Evolutionary conservation across 2,329 filamentous ascomycete species (phyloP).

Genomic region (Shiraia bambusicola): DNA sequence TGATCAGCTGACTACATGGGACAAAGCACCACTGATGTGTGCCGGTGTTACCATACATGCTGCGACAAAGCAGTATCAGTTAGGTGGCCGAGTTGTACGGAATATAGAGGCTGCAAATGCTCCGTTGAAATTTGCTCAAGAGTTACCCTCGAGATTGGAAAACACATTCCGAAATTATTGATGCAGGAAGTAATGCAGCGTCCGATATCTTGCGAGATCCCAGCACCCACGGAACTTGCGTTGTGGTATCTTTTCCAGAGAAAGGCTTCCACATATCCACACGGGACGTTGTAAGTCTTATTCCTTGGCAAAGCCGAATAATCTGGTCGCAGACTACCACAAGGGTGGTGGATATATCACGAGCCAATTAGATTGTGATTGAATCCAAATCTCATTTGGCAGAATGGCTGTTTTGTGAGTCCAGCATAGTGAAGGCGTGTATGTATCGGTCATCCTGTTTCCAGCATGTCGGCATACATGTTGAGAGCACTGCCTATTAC

Average conservation of each 20-base stretch:
- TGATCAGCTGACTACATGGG: conserved; percentile 36
- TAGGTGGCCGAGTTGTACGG: conserved; percentile 44
- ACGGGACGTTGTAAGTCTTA: conserved; percentile 45
- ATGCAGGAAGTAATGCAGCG: conserved; percentile 41
- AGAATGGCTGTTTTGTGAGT: neutral
- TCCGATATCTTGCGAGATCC: conserved; percentile 37
- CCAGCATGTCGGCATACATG: conserved; percentile 45
- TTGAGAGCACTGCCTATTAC: conserved; percentile 46
- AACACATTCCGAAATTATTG: conserved; percentile 41
- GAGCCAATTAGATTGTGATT: conserved; percentile 7
- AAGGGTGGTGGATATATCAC: conserved; percentile 47
- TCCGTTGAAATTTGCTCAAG: conserved; percentile 39
- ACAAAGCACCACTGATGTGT: conserved; percentile 48
- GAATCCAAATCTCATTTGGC: neutral
- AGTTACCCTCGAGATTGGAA: conserved; percentile 20
- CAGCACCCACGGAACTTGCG: conserved; percentile 49
- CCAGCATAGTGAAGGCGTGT: neutral
- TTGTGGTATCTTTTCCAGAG: conserved; percentile 52
- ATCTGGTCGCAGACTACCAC: conserved; percentile 49
- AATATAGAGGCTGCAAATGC: conserved; percentile 45
- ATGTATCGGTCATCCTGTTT: conserved; percentile 34
- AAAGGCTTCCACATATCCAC: conserved; percentile 48
- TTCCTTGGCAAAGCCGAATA: conserved; percentile 42
- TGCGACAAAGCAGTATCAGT: conserved; percentile 42
- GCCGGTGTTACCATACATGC: conserved; percentile 48